phyloP scores from a whole-genome alignment of 495 filamentous ascomycete species.

The Daldinia concentrica region DNA sequence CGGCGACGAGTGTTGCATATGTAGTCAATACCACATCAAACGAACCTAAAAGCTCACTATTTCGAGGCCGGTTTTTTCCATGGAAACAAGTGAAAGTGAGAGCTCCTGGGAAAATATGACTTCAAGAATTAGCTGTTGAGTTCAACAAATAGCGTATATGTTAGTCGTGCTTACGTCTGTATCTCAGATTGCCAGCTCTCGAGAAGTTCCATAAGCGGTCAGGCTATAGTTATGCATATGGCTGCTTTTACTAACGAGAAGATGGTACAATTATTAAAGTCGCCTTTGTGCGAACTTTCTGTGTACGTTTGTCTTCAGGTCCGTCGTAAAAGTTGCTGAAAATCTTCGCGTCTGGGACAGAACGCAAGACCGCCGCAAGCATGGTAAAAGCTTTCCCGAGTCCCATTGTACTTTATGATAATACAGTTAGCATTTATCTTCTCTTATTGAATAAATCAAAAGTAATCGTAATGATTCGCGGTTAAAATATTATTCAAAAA shows the following conservation, averaged over 20 bases:
- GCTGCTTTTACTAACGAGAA: neutral
- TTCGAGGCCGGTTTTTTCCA: neutral
- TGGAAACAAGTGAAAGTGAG: neutral
- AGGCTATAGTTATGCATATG: neutral
- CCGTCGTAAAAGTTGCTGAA: neutral
- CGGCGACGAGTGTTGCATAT: constrained; percentile 14
- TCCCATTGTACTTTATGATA: neutral
- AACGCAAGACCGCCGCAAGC: neutral
- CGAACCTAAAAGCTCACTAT: neutral
- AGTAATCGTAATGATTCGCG: too few species aligned
- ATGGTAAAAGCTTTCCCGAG: neutral
- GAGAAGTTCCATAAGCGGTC: neutral
- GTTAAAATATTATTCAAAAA: neutral
- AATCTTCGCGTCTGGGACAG: neutral
- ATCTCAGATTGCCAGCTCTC: constrained; percentile 1
- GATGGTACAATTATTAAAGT: neutral
- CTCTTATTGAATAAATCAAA: too few species aligned
- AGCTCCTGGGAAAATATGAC: neutral
- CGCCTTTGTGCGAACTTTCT: neutral
- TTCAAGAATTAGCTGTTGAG: neutral
- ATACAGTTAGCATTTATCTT: neutral
- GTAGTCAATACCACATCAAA: neutral
- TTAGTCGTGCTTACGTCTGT: neutral
- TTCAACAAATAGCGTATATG: neutral
- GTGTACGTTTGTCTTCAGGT: neutral